Conservation (phyloP, 139 green algal genomes). For the Marvania coccoides region DNA sequence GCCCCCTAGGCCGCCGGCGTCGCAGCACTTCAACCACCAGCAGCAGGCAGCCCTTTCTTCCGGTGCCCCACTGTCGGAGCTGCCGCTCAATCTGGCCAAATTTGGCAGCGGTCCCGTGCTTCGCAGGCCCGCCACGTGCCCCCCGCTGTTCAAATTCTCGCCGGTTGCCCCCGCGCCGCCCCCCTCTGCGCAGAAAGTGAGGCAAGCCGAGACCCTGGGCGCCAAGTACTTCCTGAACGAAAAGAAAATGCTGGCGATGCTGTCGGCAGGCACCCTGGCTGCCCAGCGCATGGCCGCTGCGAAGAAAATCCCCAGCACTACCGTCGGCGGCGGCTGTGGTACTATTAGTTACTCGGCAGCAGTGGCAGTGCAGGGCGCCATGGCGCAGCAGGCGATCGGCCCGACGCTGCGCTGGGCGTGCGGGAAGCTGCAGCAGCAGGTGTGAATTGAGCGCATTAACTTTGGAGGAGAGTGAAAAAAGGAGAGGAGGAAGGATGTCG, state of each 20-base stretch:
- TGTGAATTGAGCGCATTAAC: too few relatives aligned
- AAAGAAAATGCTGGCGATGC: background rate
- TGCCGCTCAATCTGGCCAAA: background rate
- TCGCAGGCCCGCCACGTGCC: conserved; percentile 1
- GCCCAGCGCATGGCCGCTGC: background rate
- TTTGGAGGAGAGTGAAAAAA: too few relatives aligned
- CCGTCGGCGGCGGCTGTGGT: too few relatives aligned
- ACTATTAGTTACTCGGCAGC: too few relatives aligned
- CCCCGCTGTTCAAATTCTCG: conserved; percentile 16
- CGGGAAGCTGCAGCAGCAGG: background rate
- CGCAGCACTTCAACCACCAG: too few relatives aligned
- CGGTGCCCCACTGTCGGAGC: too few relatives aligned
- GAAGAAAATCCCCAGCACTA: background rate
- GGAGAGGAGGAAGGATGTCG: background rate
- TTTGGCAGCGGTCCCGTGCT: background rate
- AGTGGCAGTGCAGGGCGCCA: background rate
- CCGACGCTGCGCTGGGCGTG: background rate
- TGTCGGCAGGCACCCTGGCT: background rate
- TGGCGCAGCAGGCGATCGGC: background rate
- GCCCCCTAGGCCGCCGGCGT: too few relatives aligned
- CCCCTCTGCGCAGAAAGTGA: background rate
- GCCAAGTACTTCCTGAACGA: background rate
- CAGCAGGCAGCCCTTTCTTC: too few relatives aligned
- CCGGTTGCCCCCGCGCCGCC: background rate
- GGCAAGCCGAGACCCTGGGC: background rate